Evolutionary conservation across 2,329 filamentous ascomycete genomes (phyloP), one percentile per base, ranked within the genome.

Genomic region (Trichoderma harzianum): DNA sequence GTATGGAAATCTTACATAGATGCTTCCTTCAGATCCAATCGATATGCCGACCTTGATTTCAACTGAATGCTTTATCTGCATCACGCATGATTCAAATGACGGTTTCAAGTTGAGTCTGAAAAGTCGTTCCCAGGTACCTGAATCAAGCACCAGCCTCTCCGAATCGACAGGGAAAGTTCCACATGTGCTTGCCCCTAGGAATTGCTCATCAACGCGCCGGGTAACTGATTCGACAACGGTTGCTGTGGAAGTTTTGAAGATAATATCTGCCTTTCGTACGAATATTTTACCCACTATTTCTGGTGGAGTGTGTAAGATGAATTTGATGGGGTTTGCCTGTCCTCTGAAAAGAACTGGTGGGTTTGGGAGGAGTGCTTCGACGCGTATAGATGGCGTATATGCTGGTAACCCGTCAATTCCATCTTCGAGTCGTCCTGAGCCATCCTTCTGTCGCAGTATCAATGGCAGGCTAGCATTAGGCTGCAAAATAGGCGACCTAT

Each of bases 21-120:
- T 30, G 16, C 21, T 39, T 3, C 30, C 28, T 24, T 39, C 30
- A 1, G 21, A 14, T 12, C 64, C 64, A 5, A 28, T 34, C 10
- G 64, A 67, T 57, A 67, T 67, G 24, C 64, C 64, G 24, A 67
- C 47, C 10, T 18, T 67, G 3, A 67, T 67, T 57, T 67, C 64
- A 21, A 36, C 47, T 1, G 47, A 34, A 7, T 67, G 47, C n/a
- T 57, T 67, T 26, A 67, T 67, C 64, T 57, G 47, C 64, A 57
- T 57, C 21, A 67, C 21, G 16, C 64, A 67, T 36, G 64, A 67
- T 26, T 67, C 30, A 5, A 67, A 67, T 18, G 64, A 57, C 14
- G 64, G 64, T 57, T 53, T 24, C 4, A 67, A 12, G 10, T 26
- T 57, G 28, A 36, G 64, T 11, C n/a, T 36, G 18, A 55, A 57